phyloP scores from a whole-genome alignment of 2,329 filamentous ascomycete species.

The Pseudogymnoascus sp. region DNA sequence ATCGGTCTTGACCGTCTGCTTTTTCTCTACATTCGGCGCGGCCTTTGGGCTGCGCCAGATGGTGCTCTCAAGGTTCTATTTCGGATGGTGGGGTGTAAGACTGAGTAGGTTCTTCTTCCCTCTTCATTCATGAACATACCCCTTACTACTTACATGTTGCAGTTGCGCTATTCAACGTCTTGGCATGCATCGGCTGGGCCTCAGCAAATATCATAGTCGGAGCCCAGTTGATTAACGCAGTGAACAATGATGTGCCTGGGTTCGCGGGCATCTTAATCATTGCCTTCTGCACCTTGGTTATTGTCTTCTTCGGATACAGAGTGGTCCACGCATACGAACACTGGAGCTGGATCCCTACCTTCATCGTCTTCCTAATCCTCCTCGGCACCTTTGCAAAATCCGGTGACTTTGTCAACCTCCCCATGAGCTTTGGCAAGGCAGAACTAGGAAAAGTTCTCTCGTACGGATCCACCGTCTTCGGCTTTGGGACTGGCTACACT shows the following conservation, averaged over 20 bases:
- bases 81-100: conserved; percentile 63
- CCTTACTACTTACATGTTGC: conserved; percentile 14
- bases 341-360: conserved; percentile 64
- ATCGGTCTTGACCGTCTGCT: conserved; percentile 62
- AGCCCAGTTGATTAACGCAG: conserved; percentile 65
- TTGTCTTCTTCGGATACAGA: conserved; percentile 69
- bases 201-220: conserved; percentile 73
- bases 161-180: conserved; percentile 62
- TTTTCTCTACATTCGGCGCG: conserved; percentile 70
- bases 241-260: conserved; percentile 61
- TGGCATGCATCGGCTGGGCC: conserved; percentile 67
- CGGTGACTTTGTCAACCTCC: conserved; percentile 51
- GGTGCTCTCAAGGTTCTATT: conserved; percentile 70
- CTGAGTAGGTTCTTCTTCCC: conserved; percentile 37
- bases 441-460: conserved; percentile 56
- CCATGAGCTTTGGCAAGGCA: conserved; percentile 47
- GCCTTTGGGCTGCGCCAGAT: conserved; percentile 69
- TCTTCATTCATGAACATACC: not conserved
- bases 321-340: conserved; percentile 70
- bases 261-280: conserved; percentile 70
- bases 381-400: conserved; percentile 59
- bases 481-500: conserved; percentile 66
- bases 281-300: conserved; percentile 53
- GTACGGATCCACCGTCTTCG: conserved; percentile 57
- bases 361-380: conserved; percentile 64